Evolutionary conservation across 2,329 filamentous ascomycete species (phyloP), one percentile per base, ranked within the genome.

Genomic region (Pyrenophora seminiperda): DNA sequence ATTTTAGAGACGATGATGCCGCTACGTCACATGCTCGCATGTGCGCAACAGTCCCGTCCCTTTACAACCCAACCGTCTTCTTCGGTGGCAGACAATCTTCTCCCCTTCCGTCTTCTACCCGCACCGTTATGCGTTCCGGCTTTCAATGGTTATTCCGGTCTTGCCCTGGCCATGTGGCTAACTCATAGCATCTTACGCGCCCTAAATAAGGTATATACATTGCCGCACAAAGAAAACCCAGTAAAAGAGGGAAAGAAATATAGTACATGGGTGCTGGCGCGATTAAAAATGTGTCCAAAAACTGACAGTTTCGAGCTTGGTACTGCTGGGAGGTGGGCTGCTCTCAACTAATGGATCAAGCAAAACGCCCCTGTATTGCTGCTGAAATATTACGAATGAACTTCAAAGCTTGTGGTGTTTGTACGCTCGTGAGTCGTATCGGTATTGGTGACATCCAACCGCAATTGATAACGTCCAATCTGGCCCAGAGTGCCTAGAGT

Each of bases 371-470:
- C 36, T 59, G 57, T 53, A 47, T 59, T 57, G 40, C 58, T 63
- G 58, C 59, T 61, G 54, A 44, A 59, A 39, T 44, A 58, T 61
- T 41, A 56, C 53, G 50, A 52, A 50, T 50, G 39, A 46, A 50
- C 44, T 49, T 45, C 39, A 53, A 41, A 55, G 50, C 15, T 41
- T 54, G 47, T 36, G 38, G 27, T 30, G 50, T 32, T 47, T 41
- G 40, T 59, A 37, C 59, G 47, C 61, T 67, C 65, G 53, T 69
- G 52, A 66, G 53, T 69, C 66, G 53, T 68, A 53, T 60, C 51
- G 52, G 48, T 56, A 58, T 48, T 39, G 54, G 13, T 53, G 50
- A 52, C 47, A 61, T 61, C 47, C 50, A 59, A 58, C 45, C 56
- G 47, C 47, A 43, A 33, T 41, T 34, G 45, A 46, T 53, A 44